Percentiles rank a stretch among this genome's conserved stretches.
These are phyloP conservation scores for Mucor saturninus DNA, from an alignment of 371 early-diverging fungal genomes.

Conservation along the genomic window DNA sequence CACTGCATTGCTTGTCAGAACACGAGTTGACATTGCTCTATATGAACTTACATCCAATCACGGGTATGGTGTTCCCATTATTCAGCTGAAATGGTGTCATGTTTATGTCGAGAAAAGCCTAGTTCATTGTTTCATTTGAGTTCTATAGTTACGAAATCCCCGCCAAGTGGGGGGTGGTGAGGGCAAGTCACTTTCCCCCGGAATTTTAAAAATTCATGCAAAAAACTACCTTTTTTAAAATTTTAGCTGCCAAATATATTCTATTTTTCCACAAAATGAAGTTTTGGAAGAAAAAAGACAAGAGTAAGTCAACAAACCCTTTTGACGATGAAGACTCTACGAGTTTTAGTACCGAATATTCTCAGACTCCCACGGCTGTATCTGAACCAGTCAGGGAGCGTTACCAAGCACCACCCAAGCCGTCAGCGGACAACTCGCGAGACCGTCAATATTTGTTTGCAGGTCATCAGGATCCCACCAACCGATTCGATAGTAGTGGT, in stretches of 20 bases:
- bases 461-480: constrained; percentile 7
- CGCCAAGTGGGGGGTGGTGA: background rate
- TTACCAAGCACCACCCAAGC: background rate
- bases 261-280: constrained; percentile 11
- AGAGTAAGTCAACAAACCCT: constrained; percentile 14
- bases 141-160: background rate
- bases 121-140: too few relatives aligned
- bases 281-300: constrained; percentile 31
- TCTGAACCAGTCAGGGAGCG: background rate
- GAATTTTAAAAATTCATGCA: background rate
- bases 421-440: constrained; percentile 14
- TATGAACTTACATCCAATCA: constrained; percentile 20
- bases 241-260: constrained; percentile 2
- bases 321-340: constrained; percentile 10
- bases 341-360: constrained; percentile 2
- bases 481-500: constrained; percentile 7
- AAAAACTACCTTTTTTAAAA: background rate
- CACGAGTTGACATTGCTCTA: background rate
- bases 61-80: constrained; percentile 21
- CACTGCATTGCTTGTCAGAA: constrained; percentile 42
- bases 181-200: too few relatives aligned
- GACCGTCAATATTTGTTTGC: constrained; percentile 31
- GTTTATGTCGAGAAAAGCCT: background rate
- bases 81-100: constrained; percentile 11
- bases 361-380: constrained; percentile 7